Base-by-base conservation (phyloP, 2,329 filamentous ascomycete genomes). In the Colletotrichum zoysiae region DNA sequence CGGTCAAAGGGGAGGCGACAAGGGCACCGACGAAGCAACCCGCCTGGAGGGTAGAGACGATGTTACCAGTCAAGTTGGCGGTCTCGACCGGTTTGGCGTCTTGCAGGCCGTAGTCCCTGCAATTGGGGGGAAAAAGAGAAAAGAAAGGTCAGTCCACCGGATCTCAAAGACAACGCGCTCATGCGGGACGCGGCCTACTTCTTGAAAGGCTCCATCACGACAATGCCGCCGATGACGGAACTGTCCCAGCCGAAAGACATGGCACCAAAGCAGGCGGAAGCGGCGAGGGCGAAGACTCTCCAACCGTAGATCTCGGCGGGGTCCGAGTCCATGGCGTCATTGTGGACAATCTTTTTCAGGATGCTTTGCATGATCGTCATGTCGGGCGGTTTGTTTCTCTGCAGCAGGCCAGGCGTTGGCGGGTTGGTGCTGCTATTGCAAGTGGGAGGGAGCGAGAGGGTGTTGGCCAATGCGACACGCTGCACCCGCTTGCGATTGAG, bases 271-370 rank as follows among this genome's bases (percentile, higher is more conserved):
- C 84, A 84, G 20, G 82, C 83, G 57, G 89, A 91, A 75, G 85
- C 89, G 55, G 90, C 89, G 70, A 92, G 83, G 71, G 87, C 81
- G 75, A 89, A 91, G 16, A 91, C 89, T 72, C 90, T 86, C 90
- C 90, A 92, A 76, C 89, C 89, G 78, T 92, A 92, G 74, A 92
- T 90, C 80, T 92, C 88, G 63, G 85, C 84, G n/a, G 91, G 91
- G 78, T 92, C 91, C 62, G 82, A 81, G 78, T 86, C 88, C 86
- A 92, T 91, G 66, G 90, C 88, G 76, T 92, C 84, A 79, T 86
- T 86, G 76, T 82, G 82, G 75, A 86, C 83, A 76, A 86, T 84
- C 75, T 81, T 83, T 71, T 76, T 80, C 67, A 86, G 77, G 48
- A 82, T 55, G 65, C 60, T 59, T 40, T 74, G 70, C 70, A 72